phyloP scores from a whole-genome alignment of 768 basidiomycete species.

The Paxillus rubicundulus region DNA sequence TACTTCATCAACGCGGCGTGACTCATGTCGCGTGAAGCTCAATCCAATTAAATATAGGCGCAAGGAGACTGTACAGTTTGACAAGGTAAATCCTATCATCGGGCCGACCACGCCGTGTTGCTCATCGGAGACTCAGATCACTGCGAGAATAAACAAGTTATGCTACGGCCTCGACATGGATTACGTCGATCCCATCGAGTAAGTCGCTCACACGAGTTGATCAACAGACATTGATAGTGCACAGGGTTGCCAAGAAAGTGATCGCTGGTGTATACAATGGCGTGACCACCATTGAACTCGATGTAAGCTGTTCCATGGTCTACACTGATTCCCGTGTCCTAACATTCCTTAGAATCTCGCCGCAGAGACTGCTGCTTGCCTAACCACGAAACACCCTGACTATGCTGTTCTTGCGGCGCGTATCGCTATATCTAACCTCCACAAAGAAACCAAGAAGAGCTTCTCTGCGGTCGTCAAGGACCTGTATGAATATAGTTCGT shows the following conservation, averaged over 20 bases:
- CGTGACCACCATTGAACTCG: constrained; percentile 95
- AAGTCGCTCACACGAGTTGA: neutral
- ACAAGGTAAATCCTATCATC: constrained; percentile 59
- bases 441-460: constrained; percentile 98
- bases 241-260: constrained; percentile 87
- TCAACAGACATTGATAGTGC: constrained; percentile 5
- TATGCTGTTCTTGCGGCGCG: constrained; percentile 98
- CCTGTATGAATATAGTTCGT: constrained; percentile 81
- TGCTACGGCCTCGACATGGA: constrained; percentile 95
- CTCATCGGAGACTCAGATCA: constrained; percentile 54
- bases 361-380: constrained; percentile 94
- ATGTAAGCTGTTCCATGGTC: constrained; percentile 52
- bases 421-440: constrained; percentile 96
- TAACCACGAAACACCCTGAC: constrained; percentile 96
- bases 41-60: constrained; percentile 44
- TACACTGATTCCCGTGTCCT: neutral
- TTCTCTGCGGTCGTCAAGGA: constrained; percentile 93
- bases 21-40: constrained; percentile 17
- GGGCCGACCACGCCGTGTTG: constrained; percentile 13
- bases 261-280: constrained; percentile 92
- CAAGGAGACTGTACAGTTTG: constrained; percentile 90
- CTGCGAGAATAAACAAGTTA: constrained; percentile 81
- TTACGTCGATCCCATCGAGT: constrained; percentile 91
- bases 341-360: constrained; percentile 73
- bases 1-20: constrained; percentile 6